Percentiles rank a stretch among this genome's conserved stretches.
Conservation (phyloP, 2,329 filamentous ascomycete species). For the Mycosphaerella sp. region DNA sequence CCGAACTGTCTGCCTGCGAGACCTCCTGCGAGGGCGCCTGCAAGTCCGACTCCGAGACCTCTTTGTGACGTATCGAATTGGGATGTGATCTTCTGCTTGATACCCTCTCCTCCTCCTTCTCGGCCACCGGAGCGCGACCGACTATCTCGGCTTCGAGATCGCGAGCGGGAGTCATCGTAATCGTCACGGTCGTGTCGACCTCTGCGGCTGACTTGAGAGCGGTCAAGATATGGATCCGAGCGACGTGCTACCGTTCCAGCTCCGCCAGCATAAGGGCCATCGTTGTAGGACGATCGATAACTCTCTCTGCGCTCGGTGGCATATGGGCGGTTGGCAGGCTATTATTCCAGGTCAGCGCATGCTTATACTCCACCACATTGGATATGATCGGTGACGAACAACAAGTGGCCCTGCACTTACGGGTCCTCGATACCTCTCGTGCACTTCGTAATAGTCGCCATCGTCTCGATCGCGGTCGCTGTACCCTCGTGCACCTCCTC, state of each 20-base stretch:
- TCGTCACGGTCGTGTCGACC: slow-evolving; percentile 17
- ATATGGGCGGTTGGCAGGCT: slow-evolving; percentile 24
- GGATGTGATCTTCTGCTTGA: slow-evolving; percentile 30
- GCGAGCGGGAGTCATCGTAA: slow-evolving; percentile 23
- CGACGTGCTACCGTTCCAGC: slow-evolving; percentile 26
- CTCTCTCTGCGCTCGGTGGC: slow-evolving; percentile 22
- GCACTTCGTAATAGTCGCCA: slow-evolving; percentile 30
- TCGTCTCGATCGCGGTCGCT: slow-evolving; percentile 23
- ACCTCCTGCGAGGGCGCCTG: slow-evolving; percentile 33
- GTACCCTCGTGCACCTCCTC: slow-evolving; percentile 23
- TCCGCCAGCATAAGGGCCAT: slow-evolving; percentile 19
- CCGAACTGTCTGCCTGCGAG: slow-evolving; percentile 32
- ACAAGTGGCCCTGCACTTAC: slow-evolving; percentile 31
- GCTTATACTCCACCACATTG: slow-evolving; percentile 3
- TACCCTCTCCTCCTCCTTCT: slow-evolving; percentile 17
- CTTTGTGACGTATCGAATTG: slow-evolving; percentile 31
- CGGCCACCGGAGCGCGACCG: slow-evolving; percentile 16
- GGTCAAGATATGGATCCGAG: slow-evolving; percentile 23
- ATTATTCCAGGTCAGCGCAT: slow-evolving; percentile 16
- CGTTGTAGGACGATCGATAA: slow-evolving; percentile 17
- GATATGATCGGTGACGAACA: slow-evolving; percentile 20
- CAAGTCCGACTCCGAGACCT: slow-evolving; percentile 32
- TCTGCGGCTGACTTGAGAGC: slow-evolving; percentile 19
- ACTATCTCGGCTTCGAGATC: slow-evolving; percentile 21
- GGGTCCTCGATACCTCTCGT: slow-evolving; percentile 30